Evolutionary conservation across 352 stramenopile species (phyloP).

Genomic region (Globisporangium polare): DNA sequence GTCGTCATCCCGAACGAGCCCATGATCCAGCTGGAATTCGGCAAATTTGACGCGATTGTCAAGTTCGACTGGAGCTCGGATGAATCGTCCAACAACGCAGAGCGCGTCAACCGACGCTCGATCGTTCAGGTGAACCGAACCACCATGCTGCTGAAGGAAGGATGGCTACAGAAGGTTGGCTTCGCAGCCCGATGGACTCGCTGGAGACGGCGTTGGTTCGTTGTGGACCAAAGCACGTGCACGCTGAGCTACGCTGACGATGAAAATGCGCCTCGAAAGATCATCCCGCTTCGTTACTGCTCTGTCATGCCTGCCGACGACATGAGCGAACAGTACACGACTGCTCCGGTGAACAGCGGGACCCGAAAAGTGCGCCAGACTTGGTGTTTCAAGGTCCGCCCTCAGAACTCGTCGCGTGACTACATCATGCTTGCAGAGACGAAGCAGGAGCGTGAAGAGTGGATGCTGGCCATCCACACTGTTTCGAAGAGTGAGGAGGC

Average conservation of each 20-base stretch:
- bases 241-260: constrained; percentile 80
- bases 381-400: constrained; percentile 83
- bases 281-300: constrained; percentile 71
- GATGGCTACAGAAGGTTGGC: constrained; percentile 82
- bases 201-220: constrained; percentile 78
- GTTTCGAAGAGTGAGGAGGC: constrained; percentile 57
- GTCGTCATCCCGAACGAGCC: constrained; percentile 62
- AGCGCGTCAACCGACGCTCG: constrained; percentile 41
- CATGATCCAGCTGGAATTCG: constrained; percentile 70
- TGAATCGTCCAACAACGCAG: constrained; percentile 20
- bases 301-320: constrained; percentile 71
- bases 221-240: constrained; percentile 72
- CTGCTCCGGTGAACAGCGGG: constrained; percentile 79
- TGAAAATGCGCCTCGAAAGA: constrained; percentile 50
- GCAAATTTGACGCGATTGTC: constrained; percentile 53
- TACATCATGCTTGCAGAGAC: constrained; percentile 85
- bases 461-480: constrained; percentile 83
- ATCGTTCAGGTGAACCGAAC: constrained; percentile 51
- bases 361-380: constrained; percentile 77
- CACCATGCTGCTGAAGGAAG: constrained; percentile 68
- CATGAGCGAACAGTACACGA: constrained; percentile 87
- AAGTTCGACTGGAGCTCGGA: constrained; percentile 69
- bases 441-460: constrained; percentile 88
- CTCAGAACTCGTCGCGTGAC: constrained; percentile 68
- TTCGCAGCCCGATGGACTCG: constrained; percentile 66